Conservation (phyloP, 2,329 filamentous ascomycete species). For the Pseudogymnoascus sp. region DNA sequence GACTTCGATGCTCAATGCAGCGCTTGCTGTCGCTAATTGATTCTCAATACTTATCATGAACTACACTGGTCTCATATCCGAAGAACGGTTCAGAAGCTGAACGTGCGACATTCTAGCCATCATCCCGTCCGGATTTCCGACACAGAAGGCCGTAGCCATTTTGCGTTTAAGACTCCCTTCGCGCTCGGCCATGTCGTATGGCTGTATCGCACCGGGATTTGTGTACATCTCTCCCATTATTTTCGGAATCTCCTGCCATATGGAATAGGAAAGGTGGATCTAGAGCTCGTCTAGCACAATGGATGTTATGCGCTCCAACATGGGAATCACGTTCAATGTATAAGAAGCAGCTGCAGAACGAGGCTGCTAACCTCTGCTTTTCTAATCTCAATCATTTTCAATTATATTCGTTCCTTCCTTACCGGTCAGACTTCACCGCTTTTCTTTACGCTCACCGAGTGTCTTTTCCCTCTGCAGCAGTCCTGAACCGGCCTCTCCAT, state of each 20-base stretch:
- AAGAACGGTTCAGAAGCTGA: background rate
- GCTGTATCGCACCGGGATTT: too few relatives aligned
- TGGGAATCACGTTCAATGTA: background rate
- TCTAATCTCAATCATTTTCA: background rate
- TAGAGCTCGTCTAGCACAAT: background rate
- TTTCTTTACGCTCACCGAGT: background rate
- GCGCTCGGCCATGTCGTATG: background rate
- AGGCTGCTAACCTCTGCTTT: background rate
- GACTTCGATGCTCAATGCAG: background rate
- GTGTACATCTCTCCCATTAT: too few relatives aligned
- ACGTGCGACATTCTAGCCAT: background rate
- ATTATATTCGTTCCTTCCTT: background rate
- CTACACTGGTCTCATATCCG: background rate
- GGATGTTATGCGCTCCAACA: background rate
- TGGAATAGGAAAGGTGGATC: background rate
- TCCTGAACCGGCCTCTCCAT: background rate
- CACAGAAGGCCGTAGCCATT: background rate
- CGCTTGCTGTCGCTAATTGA: background rate
- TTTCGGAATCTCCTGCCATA: background rate
- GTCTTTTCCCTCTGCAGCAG: background rate
- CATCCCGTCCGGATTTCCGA: background rate
- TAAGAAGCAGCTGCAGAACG: background rate
- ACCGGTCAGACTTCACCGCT: background rate
- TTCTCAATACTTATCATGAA: background rate
- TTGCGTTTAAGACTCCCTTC: background rate